A percentile compares a stretch with the other conserved stretches of the same genome.
phyloP scores from a whole-genome alignment of 1,284 basidiomycete species.

The Tausonia pullulans region DNA sequence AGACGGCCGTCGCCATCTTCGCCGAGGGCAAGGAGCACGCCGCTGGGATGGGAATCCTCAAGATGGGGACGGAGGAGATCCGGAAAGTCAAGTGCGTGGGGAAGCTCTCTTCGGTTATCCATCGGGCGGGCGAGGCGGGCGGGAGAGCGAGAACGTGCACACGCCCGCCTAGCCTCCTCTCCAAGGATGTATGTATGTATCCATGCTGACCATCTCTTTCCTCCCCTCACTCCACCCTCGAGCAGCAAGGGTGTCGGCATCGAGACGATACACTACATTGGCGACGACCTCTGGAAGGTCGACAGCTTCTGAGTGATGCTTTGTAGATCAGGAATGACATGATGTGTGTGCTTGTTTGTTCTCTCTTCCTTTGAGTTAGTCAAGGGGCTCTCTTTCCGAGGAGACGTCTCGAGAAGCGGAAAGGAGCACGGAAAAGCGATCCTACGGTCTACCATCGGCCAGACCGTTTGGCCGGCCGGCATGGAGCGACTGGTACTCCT shows the following conservation, averaged over 20 bases:
- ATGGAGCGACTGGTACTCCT: no score
- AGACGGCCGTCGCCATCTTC: slow-evolving; percentile 69
- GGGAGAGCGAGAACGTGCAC: slow-evolving; percentile 1
- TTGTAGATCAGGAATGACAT: no score
- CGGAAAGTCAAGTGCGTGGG: slow-evolving; percentile 37
- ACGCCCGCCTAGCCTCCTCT: background rate
- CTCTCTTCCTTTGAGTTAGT: no score
- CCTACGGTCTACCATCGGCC: no score
- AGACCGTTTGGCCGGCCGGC: no score
- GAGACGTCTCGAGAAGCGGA: no score
- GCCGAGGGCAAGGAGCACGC: slow-evolving; percentile 96
- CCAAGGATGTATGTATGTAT: background rate
- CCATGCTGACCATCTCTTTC: background rate
- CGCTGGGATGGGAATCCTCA: slow-evolving; percentile 74
- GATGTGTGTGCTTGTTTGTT: no score
- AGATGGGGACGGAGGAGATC: slow-evolving; percentile 80
- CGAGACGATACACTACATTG: slow-evolving; percentile 36
- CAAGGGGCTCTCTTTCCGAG: no score
- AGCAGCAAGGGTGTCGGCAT: slow-evolving; percentile 37
- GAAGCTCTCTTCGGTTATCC: background rate
- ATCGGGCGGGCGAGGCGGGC: slow-evolving; percentile 5
- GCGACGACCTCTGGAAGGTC: slow-evolving; percentile 30
- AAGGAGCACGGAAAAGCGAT: no score
- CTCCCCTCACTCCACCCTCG: background rate
- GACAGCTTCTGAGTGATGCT: background rate